Base-by-base conservation (phyloP, 2,329 filamentous ascomycete genomes). In the Colletotrichum acutatum region DNA sequence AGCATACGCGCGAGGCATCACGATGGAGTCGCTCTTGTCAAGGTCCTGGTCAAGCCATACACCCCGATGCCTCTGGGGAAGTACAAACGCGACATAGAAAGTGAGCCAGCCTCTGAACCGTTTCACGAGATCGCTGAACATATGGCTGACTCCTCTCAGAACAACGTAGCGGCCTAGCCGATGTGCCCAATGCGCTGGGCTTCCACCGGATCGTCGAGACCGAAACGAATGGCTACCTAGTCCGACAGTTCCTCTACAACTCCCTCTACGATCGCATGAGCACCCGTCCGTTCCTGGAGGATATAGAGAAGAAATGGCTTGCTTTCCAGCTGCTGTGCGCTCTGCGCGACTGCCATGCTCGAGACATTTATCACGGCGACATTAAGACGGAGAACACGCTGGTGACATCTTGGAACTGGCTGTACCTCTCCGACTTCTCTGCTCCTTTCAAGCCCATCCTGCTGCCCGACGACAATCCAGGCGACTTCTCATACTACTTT, bases 341-440 rank as follows among this genome's bases (percentile, higher is more conserved):
- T 3, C 86, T 99, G 71, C 92, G 95, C 69, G 97, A 99, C 82
- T 98, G 95, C 78, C 97, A 99, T 82, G 88, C 93, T 32, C 90
- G 93, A 59, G 94, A 97, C 78, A 88, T 99, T 64, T 98, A 95
- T 81, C 97, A 99, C 80, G 97, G 97, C 71, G 97, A 99, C 80
- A 98, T 99, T 86, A 99, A 99, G 86, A 97, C 96, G 1, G 96
- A 99, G 83, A 99, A 99, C 78, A 91, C 97, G 46, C 86, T 99
- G 60, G 96, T 99, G 63, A 99, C 97, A 0, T 98, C 97, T 7
- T 99, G 97, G 97, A 98, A 98, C 84, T 99, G 97, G 97, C 88
- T 99, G 2, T 99, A 98, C 81, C 88, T 99, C 49, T 93, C 95
- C n/a, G 97, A 99, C 82, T 99, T 98, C 81, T 98, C 96, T 4